Base-by-base conservation (phyloP, 192 early-diverging fungal species). In the Entomortierella parvispora region DNA sequence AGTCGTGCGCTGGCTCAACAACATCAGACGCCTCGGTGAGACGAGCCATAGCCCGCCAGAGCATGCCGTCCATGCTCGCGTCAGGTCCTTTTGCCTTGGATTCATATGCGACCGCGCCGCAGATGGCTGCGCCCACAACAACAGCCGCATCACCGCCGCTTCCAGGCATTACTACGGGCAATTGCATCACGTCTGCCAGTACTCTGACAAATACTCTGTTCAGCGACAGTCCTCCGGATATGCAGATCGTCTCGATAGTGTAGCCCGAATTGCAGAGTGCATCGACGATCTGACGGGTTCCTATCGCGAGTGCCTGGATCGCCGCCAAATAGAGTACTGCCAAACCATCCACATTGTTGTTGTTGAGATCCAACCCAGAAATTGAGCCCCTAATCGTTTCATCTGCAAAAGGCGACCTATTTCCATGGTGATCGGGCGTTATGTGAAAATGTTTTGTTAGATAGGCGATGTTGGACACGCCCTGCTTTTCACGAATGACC, bases 391-490 rank as follows among this genome's bases (percentile, higher is more conserved):
- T 77, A 42, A 92, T 58, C 26, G 65, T 68, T 48, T 91, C 83
- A 60, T 94, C 90, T 2, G 88, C 84, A 17, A 92, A 68, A 3
- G 93, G 93, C 6, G 89, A 88, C 9, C 93, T 84, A 63, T 93
- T 93, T 3, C 93, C 93, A 69, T 94, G 91, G 63, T 85, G 87
- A 71, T 94, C 93, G n/a, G 93, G 93, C 10, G 88, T 84, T 48
- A 93, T 68, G 53, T 93, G 91, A 9, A 91, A 37, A 54, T 79
- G 33, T 33, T 59, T 72, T n/a, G 76, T 76, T 20, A 86, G 71
- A n/a, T 68, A 59, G 4, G 69, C 75, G 8, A 74, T 49, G 53
- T 82, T 60, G 9, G 48, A 29, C 0, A 71, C 11, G 1, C 70
- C 34, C 22, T 60, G 63, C n/a, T 50, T 49, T 22, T 67, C 29